A percentile compares a stretch with the other conserved stretches of the same genome.
Evolutionary conservation across 106 monocot species (phyloP).

Genomic region (Hemerocallis citrina): DNA sequence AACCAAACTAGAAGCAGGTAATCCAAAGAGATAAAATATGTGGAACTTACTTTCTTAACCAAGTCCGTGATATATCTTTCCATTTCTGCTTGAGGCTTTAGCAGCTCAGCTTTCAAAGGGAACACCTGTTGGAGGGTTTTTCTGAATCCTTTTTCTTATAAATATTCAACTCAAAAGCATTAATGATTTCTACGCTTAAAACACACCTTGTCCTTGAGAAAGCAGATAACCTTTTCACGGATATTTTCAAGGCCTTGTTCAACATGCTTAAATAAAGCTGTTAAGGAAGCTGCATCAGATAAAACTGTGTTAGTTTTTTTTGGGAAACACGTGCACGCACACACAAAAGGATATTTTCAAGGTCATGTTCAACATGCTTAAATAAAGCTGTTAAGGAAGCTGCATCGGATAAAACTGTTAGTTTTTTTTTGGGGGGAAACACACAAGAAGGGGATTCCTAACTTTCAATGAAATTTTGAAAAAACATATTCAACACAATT

Average conservation of each 20-base stretch:
- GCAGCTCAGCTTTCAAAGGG: constrained; percentile 86
- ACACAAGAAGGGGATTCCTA: too few species aligned
- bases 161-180: not conserved
- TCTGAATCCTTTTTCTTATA: not conserved
- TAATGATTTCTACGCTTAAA: not conserved
- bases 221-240: constrained; percentile 89
- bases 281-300: constrained; percentile 58
- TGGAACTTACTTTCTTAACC: constrained; percentile 77
- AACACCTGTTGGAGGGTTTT: constrained; percentile 47
- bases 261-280: constrained; percentile 88
- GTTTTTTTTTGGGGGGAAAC: too few species aligned
- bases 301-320: too few species aligned
- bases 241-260: constrained; percentile 70
- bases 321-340: too few species aligned
- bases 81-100: constrained; percentile 96
- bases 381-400: constrained; percentile 86
- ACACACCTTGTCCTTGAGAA: constrained; percentile 92
- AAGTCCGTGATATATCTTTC: constrained; percentile 92
- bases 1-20: not conserved
- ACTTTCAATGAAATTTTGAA: too few species aligned
- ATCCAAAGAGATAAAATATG: too few species aligned
- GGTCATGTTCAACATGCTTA: constrained; percentile 71
- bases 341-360: constrained; percentile 87
- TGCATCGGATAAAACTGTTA: constrained; percentile 20
- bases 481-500: too few species aligned